Percentiles rank a stretch among this genome's conserved stretches.
Conservation (phyloP, 768 basidiomycete species). For the Obba rivulosa region DNA sequence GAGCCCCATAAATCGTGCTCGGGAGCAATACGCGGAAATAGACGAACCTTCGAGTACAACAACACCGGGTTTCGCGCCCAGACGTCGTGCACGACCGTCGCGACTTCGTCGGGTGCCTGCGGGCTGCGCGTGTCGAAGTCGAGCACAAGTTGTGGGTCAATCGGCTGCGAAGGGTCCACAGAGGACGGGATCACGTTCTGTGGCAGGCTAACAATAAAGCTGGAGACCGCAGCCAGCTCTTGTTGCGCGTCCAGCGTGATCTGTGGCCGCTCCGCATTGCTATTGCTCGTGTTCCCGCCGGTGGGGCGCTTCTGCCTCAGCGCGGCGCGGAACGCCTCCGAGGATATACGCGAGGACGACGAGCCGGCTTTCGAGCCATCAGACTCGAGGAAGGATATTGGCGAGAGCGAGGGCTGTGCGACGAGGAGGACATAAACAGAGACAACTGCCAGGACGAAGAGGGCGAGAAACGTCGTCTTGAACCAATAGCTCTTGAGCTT, state of each 20-base stretch:
- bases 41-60: conserved; percentile 61
- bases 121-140: conserved; percentile 76
- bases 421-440: conserved; percentile 53
- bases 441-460: conserved; percentile 45
- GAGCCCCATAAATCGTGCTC: conserved; percentile 4
- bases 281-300: conserved; percentile 1
- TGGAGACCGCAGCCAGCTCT: conserved; percentile 71
- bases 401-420: conserved; percentile 38
- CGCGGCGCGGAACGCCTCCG: conserved; percentile 26
- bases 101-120: conserved; percentile 56
- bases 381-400: conserved; percentile 22
- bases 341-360: conserved; percentile 24
- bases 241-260: conserved; percentile 46
- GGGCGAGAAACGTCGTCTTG: conserved; percentile 48
- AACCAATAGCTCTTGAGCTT: conserved; percentile 38
- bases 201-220: conserved; percentile 67
- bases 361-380: conserved; percentile 24
- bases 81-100: conserved; percentile 53
- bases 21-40: background rate
- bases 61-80: conserved; percentile 75
- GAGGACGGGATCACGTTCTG: conserved; percentile 68
- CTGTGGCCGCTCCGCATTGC: conserved; percentile 26
- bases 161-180: conserved; percentile 56
- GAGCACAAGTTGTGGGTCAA: conserved; percentile 77
- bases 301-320: conserved; percentile 11